Conservation (phyloP, 2,329 filamentous ascomycete species). For the Dactylellina sp. region DNA sequence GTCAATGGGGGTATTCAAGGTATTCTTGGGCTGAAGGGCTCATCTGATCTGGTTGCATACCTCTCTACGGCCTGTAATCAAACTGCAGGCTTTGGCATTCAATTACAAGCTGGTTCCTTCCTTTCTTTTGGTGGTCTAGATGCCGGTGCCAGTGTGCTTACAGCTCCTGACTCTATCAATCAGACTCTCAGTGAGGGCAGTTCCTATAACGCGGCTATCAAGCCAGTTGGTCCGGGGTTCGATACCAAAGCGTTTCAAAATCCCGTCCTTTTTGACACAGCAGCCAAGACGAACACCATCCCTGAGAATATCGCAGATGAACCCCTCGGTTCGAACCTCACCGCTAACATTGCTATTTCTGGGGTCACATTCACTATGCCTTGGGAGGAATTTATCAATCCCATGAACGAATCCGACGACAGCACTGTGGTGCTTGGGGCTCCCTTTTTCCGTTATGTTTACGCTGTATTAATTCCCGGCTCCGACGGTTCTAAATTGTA, state of each 20-base stretch:
- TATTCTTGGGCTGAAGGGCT: slow-evolving; percentile 30
- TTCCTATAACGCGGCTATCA: slow-evolving; percentile 2
- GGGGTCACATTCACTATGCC: slow-evolving; percentile 18
- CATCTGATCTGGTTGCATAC: slow-evolving; percentile 14
- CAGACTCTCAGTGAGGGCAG: not conserved
- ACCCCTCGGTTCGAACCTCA: not conserved
- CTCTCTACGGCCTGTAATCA: slow-evolving; percentile 23
- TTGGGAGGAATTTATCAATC: slow-evolving; percentile 15
- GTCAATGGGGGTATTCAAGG: slow-evolving; percentile 18
- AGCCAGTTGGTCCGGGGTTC: slow-evolving; percentile 2
- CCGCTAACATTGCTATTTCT: slow-evolving; percentile 7
- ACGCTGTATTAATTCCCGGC: slow-evolving; percentile 21
- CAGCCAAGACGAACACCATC: slow-evolving; percentile 13
- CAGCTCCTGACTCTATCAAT: slow-evolving; percentile 11
- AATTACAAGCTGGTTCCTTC: slow-evolving; percentile 17
- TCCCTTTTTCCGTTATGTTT: slow-evolving; percentile 33
- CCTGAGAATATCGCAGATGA: not conserved
- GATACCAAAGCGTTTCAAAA: no score
- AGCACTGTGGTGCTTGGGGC: slow-evolving; percentile 25
- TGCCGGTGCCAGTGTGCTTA: slow-evolving; percentile 15
- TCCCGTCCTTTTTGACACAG: slow-evolving; percentile 11
- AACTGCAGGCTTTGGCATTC: slow-evolving; percentile 22
- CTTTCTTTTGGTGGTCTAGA: slow-evolving; percentile 43
- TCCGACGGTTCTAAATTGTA: not conserved
- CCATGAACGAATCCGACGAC: not conserved